Percentiles rank a stretch among this genome's conserved stretches.
Conservation (phyloP, 2,329 filamentous ascomycete genomes). For the Aspergillus puulaauensis region DNA sequence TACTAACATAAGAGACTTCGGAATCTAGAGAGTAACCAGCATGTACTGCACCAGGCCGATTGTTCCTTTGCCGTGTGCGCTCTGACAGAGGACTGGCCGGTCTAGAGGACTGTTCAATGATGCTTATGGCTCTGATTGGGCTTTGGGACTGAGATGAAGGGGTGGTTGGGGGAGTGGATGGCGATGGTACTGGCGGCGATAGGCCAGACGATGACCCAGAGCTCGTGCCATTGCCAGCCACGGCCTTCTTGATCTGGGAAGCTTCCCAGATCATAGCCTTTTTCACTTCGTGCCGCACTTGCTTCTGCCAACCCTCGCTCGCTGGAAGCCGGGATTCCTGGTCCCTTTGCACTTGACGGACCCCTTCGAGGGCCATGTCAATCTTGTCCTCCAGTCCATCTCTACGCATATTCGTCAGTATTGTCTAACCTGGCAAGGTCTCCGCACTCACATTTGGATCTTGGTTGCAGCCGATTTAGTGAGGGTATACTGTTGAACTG, state of each 20-base stretch:
- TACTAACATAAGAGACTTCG: not conserved
- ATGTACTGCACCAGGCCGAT: no score
- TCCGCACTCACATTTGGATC: not conserved
- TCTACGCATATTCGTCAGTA: not conserved
- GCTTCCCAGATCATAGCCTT: fast-evolving
- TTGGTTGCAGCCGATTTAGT: not conserved
- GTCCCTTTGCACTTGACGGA: not conserved
- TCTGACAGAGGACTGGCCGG: no score
- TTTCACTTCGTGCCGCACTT: not conserved
- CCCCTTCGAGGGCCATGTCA: fast-evolving
- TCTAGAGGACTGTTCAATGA: no score
- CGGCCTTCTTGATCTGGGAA: not conserved
- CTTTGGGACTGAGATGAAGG: not conserved
- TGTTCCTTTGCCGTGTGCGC: no score
- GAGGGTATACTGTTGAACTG: not conserved
- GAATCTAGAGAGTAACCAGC: not conserved
- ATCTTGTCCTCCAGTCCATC: not conserved
- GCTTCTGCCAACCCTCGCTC: not conserved
- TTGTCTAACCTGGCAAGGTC: not conserved
- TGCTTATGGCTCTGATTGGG: not conserved
- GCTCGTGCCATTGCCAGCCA: not conserved
- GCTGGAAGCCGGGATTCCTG: not conserved
- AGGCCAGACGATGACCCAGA: not conserved
- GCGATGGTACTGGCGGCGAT: not conserved
- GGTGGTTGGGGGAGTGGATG: not conserved